Base-by-base conservation (phyloP, 2,329 filamentous ascomycete genomes). In the Pseudogymnoascus sp. region DNA sequence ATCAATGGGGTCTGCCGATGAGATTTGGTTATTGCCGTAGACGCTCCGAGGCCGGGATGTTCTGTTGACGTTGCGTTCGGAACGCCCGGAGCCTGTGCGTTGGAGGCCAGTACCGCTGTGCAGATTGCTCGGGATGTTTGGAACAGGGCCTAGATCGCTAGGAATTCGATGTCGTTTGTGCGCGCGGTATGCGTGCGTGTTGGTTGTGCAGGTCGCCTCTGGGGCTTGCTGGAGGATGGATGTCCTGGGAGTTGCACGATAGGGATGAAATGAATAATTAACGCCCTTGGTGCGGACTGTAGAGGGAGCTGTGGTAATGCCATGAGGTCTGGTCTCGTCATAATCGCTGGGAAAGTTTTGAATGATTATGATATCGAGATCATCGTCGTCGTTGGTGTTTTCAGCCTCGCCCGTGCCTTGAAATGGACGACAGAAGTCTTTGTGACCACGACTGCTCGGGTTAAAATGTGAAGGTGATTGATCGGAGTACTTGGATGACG, bases 1-100 rank as follows among this genome's bases (percentile, higher is more conserved):
- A 61, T 59, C 68, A 65, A 70, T 4, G 64, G 64, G 66, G 37
- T 55, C 62, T 13, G 35, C n/a, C 6, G 33, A 39, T 13, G 41
- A 10, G 21, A 8, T 18, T 18, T 30, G 45, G 26, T 8, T 28
- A 30, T 30, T 5, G 15, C 45, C 45, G 28, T 30, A 3, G 26
- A n/a, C 23, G 23, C 9, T 13, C 45, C 45, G 7, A 18, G 33
- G 18, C 6, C 12, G 23, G 28, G n/a, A 2, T 6, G 15, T 34
- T 48, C 15, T 19, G 57, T 30, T 48, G 15, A 5, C 23, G 10
- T 10, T 59, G 21, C 21, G 30, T 12, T 35, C n/a, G 7, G 58
- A 38, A 45, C 3, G 26, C 63, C 52, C 62, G 64, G 12, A 67
- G 45, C 5, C 33, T 58, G 56, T 59, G n/a, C 23, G 45, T 30